Conservation (phyloP, 768 basidiomycete species). For the Termitomyces sp. region DNA sequence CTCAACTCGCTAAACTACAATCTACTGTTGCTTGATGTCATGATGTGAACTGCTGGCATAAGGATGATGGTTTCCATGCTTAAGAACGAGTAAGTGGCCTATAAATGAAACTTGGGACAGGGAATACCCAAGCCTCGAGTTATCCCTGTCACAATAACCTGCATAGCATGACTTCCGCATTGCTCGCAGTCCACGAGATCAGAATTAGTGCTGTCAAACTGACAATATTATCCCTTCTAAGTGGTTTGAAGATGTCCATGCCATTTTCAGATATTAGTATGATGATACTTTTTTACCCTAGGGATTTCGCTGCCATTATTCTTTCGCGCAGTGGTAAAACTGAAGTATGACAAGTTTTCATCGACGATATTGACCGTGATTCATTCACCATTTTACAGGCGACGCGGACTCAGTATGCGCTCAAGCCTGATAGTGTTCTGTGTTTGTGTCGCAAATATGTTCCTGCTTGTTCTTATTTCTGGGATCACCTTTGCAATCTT, state of each 20-base stretch:
- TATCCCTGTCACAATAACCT: not conserved
- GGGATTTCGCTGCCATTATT: not conserved
- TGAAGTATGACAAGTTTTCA: not conserved
- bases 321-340: not conserved
- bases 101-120: not conserved
- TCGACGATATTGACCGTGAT: not conserved
- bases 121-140: not conserved
- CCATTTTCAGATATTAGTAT: not conserved
- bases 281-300: not conserved
- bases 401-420: not conserved
- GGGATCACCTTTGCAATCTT: not conserved
- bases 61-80: not conserved
- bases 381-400: not conserved
- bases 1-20: not conserved
- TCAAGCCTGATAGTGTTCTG: not conserved
- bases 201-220: not conserved
- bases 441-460: not conserved
- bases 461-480: not conserved
- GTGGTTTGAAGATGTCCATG: not conserved
- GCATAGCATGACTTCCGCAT: not conserved
- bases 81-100: not conserved
- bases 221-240: not conserved
- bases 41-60: not conserved
- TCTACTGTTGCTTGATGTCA: not conserved
- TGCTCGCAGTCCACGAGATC: not conserved